Evolutionary conservation across 345 rosid genomes (phyloP).

Genomic region (Alliaria petiolata): DNA sequence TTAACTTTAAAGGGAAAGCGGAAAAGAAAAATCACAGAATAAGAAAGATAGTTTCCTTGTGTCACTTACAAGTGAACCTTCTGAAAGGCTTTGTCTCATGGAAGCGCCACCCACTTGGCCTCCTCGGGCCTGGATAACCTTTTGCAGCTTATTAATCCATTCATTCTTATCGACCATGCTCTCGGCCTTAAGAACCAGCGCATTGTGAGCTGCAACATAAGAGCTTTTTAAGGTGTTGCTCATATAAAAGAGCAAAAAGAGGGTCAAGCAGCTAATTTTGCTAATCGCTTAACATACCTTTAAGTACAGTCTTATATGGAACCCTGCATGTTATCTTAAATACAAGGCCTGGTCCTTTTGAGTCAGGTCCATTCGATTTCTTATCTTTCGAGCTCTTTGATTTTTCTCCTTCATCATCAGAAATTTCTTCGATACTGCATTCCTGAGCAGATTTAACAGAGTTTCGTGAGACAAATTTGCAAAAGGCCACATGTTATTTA

Average conservation of each 20-base stretch:
- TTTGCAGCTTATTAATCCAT: slow-evolving; percentile 78
- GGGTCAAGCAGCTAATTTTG: neutral
- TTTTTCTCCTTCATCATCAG: slow-evolving; percentile 74
- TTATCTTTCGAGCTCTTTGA: slow-evolving; percentile 80
- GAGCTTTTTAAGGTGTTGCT: neutral
- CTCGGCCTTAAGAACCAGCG: slow-evolving; percentile 85
- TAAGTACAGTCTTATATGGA: slow-evolving; percentile 85
- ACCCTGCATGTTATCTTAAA: slow-evolving; percentile 88
- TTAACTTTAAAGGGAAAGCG: neutral
- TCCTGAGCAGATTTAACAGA: slow-evolving; percentile 49
- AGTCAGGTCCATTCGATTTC: slow-evolving; percentile 41
- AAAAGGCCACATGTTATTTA: neutral
- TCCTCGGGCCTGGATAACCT: slow-evolving; percentile 59
- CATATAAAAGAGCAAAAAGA: neutral
- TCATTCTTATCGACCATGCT: slow-evolving; percentile 76
- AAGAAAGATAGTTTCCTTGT: neutral
- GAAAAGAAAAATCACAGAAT: neutral
- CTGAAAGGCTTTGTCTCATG: slow-evolving; percentile 87
- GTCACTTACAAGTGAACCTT: slow-evolving; percentile 89
- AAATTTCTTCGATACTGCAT: slow-evolving; percentile 70
- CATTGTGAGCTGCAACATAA: slow-evolving; percentile 68
- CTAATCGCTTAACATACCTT: slow-evolving; percentile 40
- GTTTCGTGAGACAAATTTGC: neutral
- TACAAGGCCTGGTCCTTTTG: slow-evolving; percentile 52
- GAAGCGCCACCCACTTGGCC: slow-evolving; percentile 53